These are phyloP conservation scores for Pythium aristosporum DNA, from an alignment of 352 stramenopile genomes.

Conservation along the genomic window DNA sequence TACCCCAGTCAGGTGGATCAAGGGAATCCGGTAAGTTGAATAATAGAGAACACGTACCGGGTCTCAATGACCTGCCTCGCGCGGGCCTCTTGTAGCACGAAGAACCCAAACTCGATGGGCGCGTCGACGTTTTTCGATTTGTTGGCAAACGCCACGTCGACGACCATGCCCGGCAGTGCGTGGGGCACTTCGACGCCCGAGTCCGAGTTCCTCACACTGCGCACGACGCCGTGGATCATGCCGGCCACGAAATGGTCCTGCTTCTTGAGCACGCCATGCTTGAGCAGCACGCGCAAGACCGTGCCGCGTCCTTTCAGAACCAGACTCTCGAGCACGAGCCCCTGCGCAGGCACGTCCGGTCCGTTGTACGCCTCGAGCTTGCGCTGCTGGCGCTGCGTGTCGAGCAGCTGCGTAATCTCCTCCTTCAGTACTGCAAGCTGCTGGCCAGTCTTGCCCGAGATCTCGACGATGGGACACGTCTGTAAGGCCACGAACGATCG, in stretches of 20 bases:
- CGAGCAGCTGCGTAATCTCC: conserved; percentile 39
- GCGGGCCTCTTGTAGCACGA: conserved; percentile 55
- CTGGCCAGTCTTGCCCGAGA: conserved; percentile 65
- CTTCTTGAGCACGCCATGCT: conserved; percentile 53
- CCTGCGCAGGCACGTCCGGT: conserved; percentile 39
- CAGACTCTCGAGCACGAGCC: conserved; percentile 75
- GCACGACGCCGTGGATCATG: conserved; percentile 85
- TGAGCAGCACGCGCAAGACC: conserved; percentile 72
- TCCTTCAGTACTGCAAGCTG: conserved; percentile 57
- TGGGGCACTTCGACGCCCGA: conserved; percentile 47
- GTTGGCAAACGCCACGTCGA: conserved; percentile 81
- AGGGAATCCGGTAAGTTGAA: no score
- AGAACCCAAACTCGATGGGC: conserved; percentile 80
- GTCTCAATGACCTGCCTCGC: conserved; percentile 77
- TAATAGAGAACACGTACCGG: conserved; percentile 31
- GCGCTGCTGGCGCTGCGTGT: conserved; percentile 29
- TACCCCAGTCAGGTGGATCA: no score
- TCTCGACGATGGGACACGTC: conserved; percentile 61
- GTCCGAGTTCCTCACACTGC: conserved; percentile 56
- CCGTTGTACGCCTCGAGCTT: conserved; percentile 44
- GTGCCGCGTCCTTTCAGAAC: conserved; percentile 62
- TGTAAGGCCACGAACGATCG: conserved; percentile 84
- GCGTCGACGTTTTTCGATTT: conserved; percentile 83
- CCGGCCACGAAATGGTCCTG: conserved; percentile 81
- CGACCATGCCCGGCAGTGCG: conserved; percentile 62